phyloP scores from a whole-genome alignment of 495 filamentous ascomycete species.

The Podospora comata region DNA sequence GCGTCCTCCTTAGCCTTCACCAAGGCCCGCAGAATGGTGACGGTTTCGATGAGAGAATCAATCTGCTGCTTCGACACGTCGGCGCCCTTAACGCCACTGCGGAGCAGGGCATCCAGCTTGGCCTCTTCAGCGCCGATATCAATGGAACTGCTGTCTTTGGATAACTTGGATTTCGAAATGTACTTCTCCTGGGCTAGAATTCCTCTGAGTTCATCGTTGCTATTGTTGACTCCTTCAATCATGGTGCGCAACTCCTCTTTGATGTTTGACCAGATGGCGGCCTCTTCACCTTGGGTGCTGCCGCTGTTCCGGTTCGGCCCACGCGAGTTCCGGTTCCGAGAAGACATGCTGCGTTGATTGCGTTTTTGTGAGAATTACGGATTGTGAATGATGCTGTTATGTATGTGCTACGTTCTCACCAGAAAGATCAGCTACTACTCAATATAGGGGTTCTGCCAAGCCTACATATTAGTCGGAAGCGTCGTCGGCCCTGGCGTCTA shows the following conservation, averaged over 20 bases:
- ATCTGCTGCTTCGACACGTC: slow-evolving; percentile 38
- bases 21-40: slow-evolving; percentile 44
- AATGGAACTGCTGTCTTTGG: slow-evolving; percentile 4
- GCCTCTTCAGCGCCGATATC: slow-evolving; percentile 35
- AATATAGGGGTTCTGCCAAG: background rate
- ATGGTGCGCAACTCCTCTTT: slow-evolving; percentile 42
- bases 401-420: background rate
- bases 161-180: slow-evolving; percentile 40
- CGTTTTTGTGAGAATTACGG: no score
- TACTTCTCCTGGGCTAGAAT: slow-evolving; percentile 45
- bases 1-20: slow-evolving; percentile 57
- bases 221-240: slow-evolving; percentile 41
- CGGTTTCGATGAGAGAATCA: slow-evolving; percentile 42
- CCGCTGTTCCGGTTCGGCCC: slow-evolving; percentile 49
- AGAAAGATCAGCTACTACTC: background rate
- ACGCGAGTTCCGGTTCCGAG: slow-evolving; percentile 44
- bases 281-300: slow-evolving; percentile 47
- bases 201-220: slow-evolving; percentile 37
- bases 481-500: background rate
- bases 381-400: no score
- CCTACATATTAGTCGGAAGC: background rate
- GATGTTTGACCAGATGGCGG: slow-evolving; percentile 44
- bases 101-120: slow-evolving; percentile 40
- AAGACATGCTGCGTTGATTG: slow-evolving; percentile 35
- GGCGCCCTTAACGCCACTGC: slow-evolving; percentile 43